phyloP scores from a whole-genome alignment of 2,329 filamentous ascomycete genomes.

The Huntiella abstrusa region DNA sequence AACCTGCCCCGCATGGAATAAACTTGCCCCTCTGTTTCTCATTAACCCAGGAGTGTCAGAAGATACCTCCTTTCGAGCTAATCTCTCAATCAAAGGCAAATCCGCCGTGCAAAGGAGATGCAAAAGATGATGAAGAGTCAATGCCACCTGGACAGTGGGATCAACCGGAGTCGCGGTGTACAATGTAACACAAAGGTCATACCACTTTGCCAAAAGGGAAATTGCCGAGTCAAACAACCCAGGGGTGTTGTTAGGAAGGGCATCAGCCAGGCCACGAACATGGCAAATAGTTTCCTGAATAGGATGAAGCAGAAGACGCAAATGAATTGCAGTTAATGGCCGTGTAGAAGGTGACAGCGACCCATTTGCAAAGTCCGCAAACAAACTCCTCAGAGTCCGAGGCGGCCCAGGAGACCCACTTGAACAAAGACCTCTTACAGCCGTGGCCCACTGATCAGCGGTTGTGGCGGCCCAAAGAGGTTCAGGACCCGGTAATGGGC shows the following conservation, averaged over 20 bases:
- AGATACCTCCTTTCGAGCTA: slow-evolving; percentile 42
- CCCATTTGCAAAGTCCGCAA: slow-evolving; percentile 48
- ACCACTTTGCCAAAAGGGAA: slow-evolving; percentile 45
- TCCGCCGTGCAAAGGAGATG: slow-evolving; percentile 49
- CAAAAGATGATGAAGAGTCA: slow-evolving; percentile 53
- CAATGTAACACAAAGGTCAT: slow-evolving; percentile 39
- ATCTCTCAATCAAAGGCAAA: slow-evolving; percentile 46
- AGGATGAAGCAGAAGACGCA: slow-evolving; percentile 50
- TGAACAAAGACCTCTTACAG: slow-evolving; percentile 39
- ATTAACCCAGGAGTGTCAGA: slow-evolving; percentile 32
- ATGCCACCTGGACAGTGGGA: slow-evolving; percentile 41
- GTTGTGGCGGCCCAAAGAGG: slow-evolving; percentile 42
- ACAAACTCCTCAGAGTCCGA: slow-evolving; percentile 43
- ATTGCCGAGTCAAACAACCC: slow-evolving; percentile 44
- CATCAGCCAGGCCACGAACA: slow-evolving; percentile 33
- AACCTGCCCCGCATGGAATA: slow-evolving; percentile 51
- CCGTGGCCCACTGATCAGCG: slow-evolving; percentile 38
- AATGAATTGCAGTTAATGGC: slow-evolving; percentile 31
- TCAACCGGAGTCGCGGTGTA: slow-evolving; percentile 37
- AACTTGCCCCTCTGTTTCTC: slow-evolving; percentile 42
- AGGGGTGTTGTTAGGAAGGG: slow-evolving; percentile 29
- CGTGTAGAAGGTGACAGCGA: slow-evolving; percentile 32
- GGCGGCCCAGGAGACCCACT: slow-evolving; percentile 20
- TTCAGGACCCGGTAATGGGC: slow-evolving; percentile 43
- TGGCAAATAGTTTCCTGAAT: slow-evolving; percentile 47